phyloP scores from a whole-genome alignment of 225 moss, liverwort and hornwort genomes.

The Physcomitrium patens region DNA sequence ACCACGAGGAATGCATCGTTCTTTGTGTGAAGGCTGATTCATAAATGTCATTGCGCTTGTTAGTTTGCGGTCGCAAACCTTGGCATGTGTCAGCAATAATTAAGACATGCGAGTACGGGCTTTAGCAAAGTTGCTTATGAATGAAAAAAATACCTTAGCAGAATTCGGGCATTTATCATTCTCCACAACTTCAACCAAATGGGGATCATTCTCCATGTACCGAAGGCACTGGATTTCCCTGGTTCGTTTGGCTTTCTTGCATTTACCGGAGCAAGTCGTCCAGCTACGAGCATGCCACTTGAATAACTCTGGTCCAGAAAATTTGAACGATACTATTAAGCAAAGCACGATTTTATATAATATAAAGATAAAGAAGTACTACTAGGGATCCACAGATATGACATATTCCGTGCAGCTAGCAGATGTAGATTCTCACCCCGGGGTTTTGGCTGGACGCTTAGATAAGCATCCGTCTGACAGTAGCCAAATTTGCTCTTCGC shows the following conservation, averaged over 20 bases:
- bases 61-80: background rate
- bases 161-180: constrained; percentile 64
- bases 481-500: constrained; percentile 61
- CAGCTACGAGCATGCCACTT: constrained; percentile 72
- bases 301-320: constrained; percentile 60
- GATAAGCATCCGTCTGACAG: constrained; percentile 68
- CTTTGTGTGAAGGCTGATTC: constrained; percentile 38
- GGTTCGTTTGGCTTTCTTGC: constrained; percentile 60
- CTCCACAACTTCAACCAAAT: constrained; percentile 50
- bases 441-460: constrained; percentile 64
- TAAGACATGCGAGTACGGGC: background rate
- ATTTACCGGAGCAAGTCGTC: constrained; percentile 69
- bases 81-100: background rate
- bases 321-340: background rate
- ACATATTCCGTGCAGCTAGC: background rate
- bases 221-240: constrained; percentile 64
- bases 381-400: constrained; percentile 6
- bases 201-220: constrained; percentile 57
- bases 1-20: constrained; percentile 43
- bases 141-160: constrained; percentile 46
- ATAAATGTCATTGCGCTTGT: background rate
- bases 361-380: background rate
- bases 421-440: constrained; percentile 46
- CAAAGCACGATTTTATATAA: background rate
- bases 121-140: background rate